Percentiles rank a stretch among this genome's conserved stretches.
phyloP scores from a whole-genome alignment of 192 early-diverging fungal genomes.

The Backusella tuberculispora region DNA sequence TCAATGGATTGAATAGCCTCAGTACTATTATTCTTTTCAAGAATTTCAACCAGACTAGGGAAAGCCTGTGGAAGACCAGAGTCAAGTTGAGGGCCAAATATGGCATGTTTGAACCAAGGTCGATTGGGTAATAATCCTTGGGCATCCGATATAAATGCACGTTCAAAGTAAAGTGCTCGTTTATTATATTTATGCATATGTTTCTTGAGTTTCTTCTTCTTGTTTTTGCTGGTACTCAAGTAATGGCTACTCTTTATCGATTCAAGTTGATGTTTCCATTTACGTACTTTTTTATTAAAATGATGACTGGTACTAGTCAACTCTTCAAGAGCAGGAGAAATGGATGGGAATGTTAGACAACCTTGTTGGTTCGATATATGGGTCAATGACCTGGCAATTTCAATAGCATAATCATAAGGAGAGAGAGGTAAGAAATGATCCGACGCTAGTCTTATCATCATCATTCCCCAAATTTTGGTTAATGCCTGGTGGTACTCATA shows the following conservation, averaged over 20 bases:
- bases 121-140: slow-evolving; percentile 44
- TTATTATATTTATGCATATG: slow-evolving; percentile 43
- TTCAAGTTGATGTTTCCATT: not conserved
- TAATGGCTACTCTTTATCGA: not conserved
- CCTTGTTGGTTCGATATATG: slow-evolving; percentile 18
- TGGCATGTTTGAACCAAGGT: slow-evolving; percentile 58
- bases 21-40: not conserved
- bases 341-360: not conserved
- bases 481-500: slow-evolving; percentile 54
- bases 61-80: slow-evolving; percentile 39
- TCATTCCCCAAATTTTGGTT: slow-evolving; percentile 48
- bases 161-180: slow-evolving; percentile 48
- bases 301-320: not conserved
- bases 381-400: slow-evolving; percentile 37
- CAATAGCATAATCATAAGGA: slow-evolving; percentile 46
- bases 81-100: slow-evolving; percentile 53
- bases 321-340: not conserved
- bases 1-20: not conserved
- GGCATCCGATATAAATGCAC: slow-evolving; percentile 49
- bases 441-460: slow-evolving; percentile 46
- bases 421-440: slow-evolving; percentile 42
- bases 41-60: not conserved
- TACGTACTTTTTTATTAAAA: not conserved
- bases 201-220: slow-evolving; percentile 17
- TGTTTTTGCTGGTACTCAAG: not conserved